phyloP scores from a whole-genome alignment of 2,329 filamentous ascomycete species.

The Aspergillus intermedius region DNA sequence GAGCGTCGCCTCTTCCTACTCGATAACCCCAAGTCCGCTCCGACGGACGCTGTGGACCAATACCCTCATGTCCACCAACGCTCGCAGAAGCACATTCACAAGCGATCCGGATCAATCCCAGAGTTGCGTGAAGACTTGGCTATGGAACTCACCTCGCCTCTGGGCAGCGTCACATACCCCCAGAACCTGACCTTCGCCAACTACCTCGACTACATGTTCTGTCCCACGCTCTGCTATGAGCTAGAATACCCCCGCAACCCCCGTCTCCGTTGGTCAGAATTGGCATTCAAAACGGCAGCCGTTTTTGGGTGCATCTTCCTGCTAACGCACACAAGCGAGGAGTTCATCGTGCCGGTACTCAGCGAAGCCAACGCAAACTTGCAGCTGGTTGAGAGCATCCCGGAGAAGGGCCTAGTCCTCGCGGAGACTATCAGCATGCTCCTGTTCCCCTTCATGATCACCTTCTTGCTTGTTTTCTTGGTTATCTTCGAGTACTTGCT shows the following conservation, averaged over 20 bases:
- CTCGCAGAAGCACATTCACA: slow-evolving; percentile 17
- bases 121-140: slow-evolving; percentile 80
- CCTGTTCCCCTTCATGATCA: slow-evolving; percentile 95
- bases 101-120: slow-evolving; percentile 50
- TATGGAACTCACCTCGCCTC: slow-evolving; percentile 80
- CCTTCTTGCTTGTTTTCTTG: slow-evolving; percentile 88
- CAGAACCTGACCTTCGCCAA: slow-evolving; percentile 77
- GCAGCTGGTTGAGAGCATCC: slow-evolving; percentile 40
- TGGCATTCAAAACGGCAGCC: slow-evolving; percentile 78
- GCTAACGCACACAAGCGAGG: slow-evolving; percentile 81
- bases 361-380: slow-evolving; percentile 60
- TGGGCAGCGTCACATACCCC: slow-evolving; percentile 85
- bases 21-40: slow-evolving; percentile 64
- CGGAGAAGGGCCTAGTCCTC: slow-evolving; percentile 71
- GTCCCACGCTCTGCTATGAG: slow-evolving; percentile 95
- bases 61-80: slow-evolving; percentile 56
- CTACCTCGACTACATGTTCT: slow-evolving; percentile 80
- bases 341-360: slow-evolving; percentile 90
- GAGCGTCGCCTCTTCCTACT: slow-evolving; percentile 72
- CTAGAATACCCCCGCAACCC: slow-evolving; percentile 83
- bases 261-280: slow-evolving; percentile 68
- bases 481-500: slow-evolving; percentile 98
- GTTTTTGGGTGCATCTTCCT: slow-evolving; percentile 96
- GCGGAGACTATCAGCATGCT: slow-evolving; percentile 86
- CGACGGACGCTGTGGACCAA: slow-evolving; percentile 64